Base-by-base conservation (phyloP, 208 protist species). In the Acanthamoeba lenticulata region DNA sequence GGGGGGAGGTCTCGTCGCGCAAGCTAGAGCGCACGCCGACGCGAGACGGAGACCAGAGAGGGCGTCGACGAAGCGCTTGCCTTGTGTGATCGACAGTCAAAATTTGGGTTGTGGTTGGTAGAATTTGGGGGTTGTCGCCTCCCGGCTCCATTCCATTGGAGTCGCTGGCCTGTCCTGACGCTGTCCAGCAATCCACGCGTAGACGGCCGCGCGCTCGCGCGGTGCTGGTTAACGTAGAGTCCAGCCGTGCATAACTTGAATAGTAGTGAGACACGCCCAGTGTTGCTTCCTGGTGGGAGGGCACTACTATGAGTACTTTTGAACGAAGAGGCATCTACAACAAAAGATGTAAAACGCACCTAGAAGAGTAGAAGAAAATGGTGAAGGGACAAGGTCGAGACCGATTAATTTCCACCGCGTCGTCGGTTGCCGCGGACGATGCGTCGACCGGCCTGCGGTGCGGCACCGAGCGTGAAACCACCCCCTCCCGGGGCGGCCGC, bases 141-240 rank as follows among this genome's bases (percentile, higher is more conserved):
- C 34, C 40, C 74, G 74, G 74, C 49, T 40, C 74, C 74, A 57
- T 85, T 85, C 74, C 74, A 85, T 85, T 85, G 74, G 32, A 9
- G n/a, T 9, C 40, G 74, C 24, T 40, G n/a, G 44, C 5, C 15
- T 24, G 67, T 32, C 4, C 34, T 5, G 67, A 42, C 60, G 21
- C 19, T 5, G 5, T 6, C 13, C 6, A 34, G 13, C 60, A 4
- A 24, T 17, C 29, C 6, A 44, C 11, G 2, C 67, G 67, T 45
- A 24, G 32, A 79, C 11, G 57, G 7, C n/a, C 34, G 29, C 2
- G 62, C 62, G n/a, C 34, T 24, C 5, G 52, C 5, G 52, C 52
- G 19, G 52, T 17, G 19, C 52, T 60, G n/a, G n/a, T n/a, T n/a
- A n/a, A n/a, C n/a, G n/a, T n/a, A n/a, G n/a, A n/a, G n/a, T n/a